Percentiles rank a stretch among this genome's conserved stretches.
Evolutionary conservation across 148 eudicot genomes (phyloP).

Genomic region (Cornus kousa): DNA sequence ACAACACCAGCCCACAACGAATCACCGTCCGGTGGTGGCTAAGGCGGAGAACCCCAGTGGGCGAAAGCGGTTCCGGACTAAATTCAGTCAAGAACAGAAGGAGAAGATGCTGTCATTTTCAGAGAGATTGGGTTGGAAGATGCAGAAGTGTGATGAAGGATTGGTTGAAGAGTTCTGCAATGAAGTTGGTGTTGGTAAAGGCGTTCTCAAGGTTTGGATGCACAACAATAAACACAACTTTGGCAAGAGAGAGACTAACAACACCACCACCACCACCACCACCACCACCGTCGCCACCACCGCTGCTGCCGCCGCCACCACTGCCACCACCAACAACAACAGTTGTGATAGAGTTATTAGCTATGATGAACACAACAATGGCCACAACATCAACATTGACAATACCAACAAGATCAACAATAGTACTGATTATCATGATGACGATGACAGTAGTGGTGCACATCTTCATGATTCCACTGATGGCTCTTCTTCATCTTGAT

Average conservation of each 20-base stretch:
- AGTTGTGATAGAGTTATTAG: neutral
- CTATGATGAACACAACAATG: neutral
- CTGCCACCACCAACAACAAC: neutral
- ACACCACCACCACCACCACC: neutral
- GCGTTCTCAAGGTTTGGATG: slow-evolving; percentile 81
- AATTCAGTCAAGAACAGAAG: slow-evolving; percentile 48
- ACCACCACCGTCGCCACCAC: neutral
- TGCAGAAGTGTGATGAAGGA: slow-evolving; percentile 44
- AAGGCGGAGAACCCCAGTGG: slow-evolving; percentile 16
- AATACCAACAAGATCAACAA: neutral
- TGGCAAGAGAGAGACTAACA: slow-evolving; percentile 15
- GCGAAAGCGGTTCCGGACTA: slow-evolving; percentile 41
- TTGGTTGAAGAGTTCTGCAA: slow-evolving; percentile 48
- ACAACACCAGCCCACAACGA: neutral
- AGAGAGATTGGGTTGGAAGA: slow-evolving; percentile 51
- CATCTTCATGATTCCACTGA: slow-evolving; percentile 18
- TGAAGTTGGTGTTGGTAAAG: slow-evolving; percentile 45
- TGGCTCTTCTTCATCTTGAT: slow-evolving; percentile 28
- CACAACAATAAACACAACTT: slow-evolving; percentile 61
- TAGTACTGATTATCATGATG: neutral
- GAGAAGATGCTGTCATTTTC: slow-evolving; percentile 51
- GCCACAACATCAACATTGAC: neutral
- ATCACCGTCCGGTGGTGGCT: neutral
- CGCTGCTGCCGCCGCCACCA: neutral
- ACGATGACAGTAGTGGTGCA: slow-evolving; percentile 1